phyloP scores from a whole-genome alignment of 768 basidiomycete species.

The Goffeauzyma gilvescens region DNA sequence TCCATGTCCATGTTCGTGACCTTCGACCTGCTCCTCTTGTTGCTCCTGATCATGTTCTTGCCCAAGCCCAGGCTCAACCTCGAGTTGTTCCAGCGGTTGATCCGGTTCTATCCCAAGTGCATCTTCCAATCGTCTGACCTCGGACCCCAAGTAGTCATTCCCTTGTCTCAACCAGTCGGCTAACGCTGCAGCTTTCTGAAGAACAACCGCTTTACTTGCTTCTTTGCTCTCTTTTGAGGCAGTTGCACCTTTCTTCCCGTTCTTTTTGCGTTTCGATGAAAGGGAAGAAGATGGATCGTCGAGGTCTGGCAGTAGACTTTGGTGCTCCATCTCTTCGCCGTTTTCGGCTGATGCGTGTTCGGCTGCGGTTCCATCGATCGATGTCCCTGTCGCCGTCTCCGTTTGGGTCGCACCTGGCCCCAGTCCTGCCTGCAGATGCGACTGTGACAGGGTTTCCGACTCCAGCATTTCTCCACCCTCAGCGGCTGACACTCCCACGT shows the following conservation, averaged over 20 bases:
- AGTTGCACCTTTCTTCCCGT: not conserved
- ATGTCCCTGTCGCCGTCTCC: too few relatives aligned
- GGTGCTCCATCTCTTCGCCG: not conserved
- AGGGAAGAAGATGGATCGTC: not conserved
- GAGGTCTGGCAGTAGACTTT: not conserved
- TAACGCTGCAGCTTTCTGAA: constrained; percentile 1
- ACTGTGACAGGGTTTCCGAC: too few relatives aligned
- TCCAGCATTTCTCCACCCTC: too few relatives aligned
- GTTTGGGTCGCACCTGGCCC: too few relatives aligned
- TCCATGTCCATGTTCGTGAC: not conserved
- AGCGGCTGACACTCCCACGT: too few relatives aligned
- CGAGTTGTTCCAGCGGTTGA: not conserved
- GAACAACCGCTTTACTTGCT: not conserved
- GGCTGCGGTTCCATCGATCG: not conserved
- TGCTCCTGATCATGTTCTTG: not conserved
- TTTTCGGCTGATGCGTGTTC: not conserved
- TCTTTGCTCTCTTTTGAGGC: not conserved
- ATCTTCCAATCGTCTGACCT: constrained; percentile 1
- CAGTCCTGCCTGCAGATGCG: too few relatives aligned
- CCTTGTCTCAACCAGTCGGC: constrained; percentile 1
- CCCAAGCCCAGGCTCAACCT: not conserved
- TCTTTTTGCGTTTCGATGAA: not conserved
- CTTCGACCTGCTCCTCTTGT: too few relatives aligned
- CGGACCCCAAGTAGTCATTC: not conserved
- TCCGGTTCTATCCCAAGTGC: not conserved